Conservation (phyloP, 139 green algal genomes). For the Eudorina sp. region DNA sequence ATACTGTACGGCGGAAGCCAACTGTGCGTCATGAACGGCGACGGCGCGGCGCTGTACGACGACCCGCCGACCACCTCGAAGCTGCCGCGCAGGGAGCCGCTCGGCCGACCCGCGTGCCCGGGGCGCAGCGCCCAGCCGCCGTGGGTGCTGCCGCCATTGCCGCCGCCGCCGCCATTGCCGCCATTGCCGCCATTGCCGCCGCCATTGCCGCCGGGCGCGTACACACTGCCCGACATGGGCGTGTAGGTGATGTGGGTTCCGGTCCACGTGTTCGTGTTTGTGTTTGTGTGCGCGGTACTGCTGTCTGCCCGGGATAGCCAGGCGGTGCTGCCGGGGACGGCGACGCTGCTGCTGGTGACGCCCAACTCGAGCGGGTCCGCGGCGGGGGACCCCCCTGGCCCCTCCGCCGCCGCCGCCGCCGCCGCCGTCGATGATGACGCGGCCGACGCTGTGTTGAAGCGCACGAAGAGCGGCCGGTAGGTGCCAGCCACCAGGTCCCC, state of each 20-base stretch:
- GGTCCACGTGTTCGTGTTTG: not conserved
- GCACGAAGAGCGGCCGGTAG: not conserved
- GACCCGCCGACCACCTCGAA: too few species aligned
- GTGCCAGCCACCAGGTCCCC: too few species aligned
- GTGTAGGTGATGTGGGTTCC: not conserved
- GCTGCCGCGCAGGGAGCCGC: not conserved
- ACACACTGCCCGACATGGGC: not conserved
- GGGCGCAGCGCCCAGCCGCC: not conserved
- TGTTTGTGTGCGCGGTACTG: not conserved
- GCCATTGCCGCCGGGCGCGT: not conserved
- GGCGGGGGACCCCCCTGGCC: not conserved
- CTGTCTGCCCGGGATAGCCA: not conserved
- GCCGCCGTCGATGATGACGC: not conserved
- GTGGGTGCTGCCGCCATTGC: not conserved
- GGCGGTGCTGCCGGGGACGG: not conserved
- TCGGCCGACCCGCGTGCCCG: not conserved
- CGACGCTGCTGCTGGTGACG: not conserved
- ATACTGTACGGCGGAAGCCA: not conserved
- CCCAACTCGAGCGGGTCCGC: not conserved
- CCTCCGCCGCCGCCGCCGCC: not conserved
- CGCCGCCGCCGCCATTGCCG: not conserved
- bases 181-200: not conserved
- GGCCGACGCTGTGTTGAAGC: not conserved
- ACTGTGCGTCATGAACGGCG: constrained; percentile 1
- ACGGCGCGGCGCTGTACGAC: too few species aligned